Evolutionary conservation across 2,329 filamentous ascomycete species (phyloP).

Genomic region (Stachybotrys echinatus): DNA sequence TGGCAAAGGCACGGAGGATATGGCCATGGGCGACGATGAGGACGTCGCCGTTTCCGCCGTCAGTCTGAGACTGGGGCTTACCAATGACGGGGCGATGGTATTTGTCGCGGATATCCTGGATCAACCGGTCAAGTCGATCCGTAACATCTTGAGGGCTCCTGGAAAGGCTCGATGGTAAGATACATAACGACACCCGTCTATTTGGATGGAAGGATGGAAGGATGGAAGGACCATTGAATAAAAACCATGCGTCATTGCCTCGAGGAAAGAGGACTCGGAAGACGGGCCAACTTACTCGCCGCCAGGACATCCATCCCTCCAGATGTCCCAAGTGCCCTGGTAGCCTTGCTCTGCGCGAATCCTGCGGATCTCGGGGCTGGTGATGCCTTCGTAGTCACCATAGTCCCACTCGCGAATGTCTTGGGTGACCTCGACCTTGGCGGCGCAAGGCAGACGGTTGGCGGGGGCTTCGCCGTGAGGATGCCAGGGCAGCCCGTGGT

Average conservation of each 20-base stretch:
- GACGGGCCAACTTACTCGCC: constrained; percentile 81
- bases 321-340: constrained; percentile 70
- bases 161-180: too few species aligned
- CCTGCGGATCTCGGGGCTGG: constrained; percentile 61
- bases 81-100: constrained; percentile 61
- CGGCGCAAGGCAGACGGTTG: constrained; percentile 44
- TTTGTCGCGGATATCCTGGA: constrained; percentile 64
- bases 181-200: too few species aligned
- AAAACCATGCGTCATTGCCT: too few species aligned
- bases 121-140: constrained; percentile 67
- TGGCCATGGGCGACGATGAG: constrained; percentile 83
- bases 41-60: constrained; percentile 25
- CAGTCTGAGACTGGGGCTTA: constrained; percentile 35
- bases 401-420: constrained; percentile 85
- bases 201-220: too few species aligned
- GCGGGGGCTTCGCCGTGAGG: constrained; percentile 33
- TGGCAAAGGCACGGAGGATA: constrained; percentile 81
- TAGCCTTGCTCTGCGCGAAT: constrained; percentile 52
- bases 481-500: constrained; percentile 67
- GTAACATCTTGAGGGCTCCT: constrained; percentile 70
- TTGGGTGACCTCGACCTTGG: constrained; percentile 62
- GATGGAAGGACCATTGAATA: too few species aligned
- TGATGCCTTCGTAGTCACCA: constrained; percentile 80
- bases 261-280: too few species aligned
- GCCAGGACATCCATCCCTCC: constrained; percentile 79